Base-by-base conservation (phyloP, 1,139 yeast species). In the Waltiozyma solani region DNA sequence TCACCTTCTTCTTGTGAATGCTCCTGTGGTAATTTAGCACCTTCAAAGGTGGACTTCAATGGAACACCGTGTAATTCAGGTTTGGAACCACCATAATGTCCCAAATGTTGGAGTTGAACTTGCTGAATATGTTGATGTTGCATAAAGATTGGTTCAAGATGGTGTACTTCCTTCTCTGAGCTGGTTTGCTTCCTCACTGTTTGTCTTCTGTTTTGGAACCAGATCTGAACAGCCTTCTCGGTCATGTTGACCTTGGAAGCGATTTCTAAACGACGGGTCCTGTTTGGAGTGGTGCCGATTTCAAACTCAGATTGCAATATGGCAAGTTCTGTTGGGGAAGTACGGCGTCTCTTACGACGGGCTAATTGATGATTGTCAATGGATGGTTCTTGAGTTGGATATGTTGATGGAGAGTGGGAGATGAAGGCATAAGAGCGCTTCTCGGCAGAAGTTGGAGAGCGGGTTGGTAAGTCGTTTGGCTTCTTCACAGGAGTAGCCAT, bases 181-280 rank as follows among this genome's bases (percentile, higher is more conserved):
- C 37, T 42, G 3, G 49, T 42, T 37, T 51, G 55, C 15, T 50
- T 46, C 48, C 56, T 76, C 48, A 79, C 62, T 34, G 87, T 73
- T 63, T 91, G 98, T 60, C 98, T 77, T 59, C 79, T 83, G 62
- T 91, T 91, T 62, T 91, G 98, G 62, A 91, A 91, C 98, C 98
- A 91, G 47, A 91, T 86, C 63, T 91, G 97, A 24, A 91, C 95
- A 2, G 96, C 95, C 59, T 87, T 87, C 58, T 87, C 96, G n/a
- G 91, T 75, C 97, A 89, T 91, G 46, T 77, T 76, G 34, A 91
- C 94, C 47, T 69, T 74, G 27, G 64, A 60, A 14, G 96, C 95
- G 49, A 91, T 83, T 47, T 76, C 80, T 35, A 76, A 68, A 50
- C 97, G 74, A 53, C 82, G 71, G 37, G 71, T 63, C 58, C 80